These are phyloP conservation scores for Thalassiosira hispida DNA, from an alignment of 352 stramenopile species.

Conservation along the genomic window DNA sequence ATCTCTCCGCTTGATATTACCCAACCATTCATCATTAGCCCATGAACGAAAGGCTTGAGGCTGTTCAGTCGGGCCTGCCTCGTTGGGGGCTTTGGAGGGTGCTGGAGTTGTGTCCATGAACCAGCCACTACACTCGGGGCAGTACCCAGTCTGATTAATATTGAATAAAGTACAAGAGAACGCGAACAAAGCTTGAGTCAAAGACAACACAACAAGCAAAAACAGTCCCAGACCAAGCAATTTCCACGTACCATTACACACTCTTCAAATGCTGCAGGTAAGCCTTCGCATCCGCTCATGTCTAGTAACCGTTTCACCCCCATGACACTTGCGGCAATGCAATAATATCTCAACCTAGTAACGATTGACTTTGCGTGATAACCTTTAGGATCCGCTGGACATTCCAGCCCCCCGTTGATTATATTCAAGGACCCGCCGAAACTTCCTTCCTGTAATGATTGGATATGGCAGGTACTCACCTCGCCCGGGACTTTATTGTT, in stretches of 20 bases:
- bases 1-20: conserved; percentile 31
- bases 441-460: conserved; percentile 44
- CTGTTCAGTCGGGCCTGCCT: conserved; percentile 3
- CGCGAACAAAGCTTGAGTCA: background rate
- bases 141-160: conserved; percentile 43
- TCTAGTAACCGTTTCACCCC: conserved; percentile 37
- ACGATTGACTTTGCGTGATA: conserved; percentile 55
- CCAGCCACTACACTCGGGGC: conserved; percentile 47
- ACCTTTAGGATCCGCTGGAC: conserved; percentile 28
- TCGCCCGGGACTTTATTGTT: conserved; percentile 11
- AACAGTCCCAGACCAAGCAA: background rate
- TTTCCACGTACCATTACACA: conserved; percentile 37
- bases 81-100: conserved; percentile 20
- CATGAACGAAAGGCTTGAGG: conserved; percentile 33
- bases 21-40: conserved; percentile 40
- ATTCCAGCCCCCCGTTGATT: conserved; percentile 56
- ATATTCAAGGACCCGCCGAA: conserved; percentile 54
- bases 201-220: background rate
- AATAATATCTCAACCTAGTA: conserved; percentile 48
- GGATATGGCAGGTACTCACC: conserved; percentile 44
- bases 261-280: conserved; percentile 32
- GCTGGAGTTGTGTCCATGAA: conserved; percentile 13
- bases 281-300: conserved; percentile 43
- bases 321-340: conserved; percentile 38
- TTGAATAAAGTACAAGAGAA: background rate